Evolutionary conservation across 2,329 filamentous ascomycete genomes (phyloP).

Genomic region (Penicillium sp.): DNA sequence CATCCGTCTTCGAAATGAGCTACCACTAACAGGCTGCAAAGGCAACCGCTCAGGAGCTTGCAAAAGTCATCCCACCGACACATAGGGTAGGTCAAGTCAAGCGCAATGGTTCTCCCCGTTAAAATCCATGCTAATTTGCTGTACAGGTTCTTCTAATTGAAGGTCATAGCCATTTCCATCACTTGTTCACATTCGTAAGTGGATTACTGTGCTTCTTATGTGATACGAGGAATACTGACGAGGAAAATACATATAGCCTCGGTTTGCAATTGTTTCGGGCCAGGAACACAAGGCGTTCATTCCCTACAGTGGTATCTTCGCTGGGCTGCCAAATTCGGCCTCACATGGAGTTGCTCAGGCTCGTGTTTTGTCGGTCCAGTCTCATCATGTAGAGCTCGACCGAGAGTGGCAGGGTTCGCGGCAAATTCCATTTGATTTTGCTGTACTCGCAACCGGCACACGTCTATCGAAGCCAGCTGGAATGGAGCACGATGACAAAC

Average conservation of each 20-base stretch:
- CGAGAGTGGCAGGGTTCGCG: constrained; percentile 34
- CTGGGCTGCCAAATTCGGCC: constrained; percentile 18
- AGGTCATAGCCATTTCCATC: constrained; percentile 36
- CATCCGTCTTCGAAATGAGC: not conserved
- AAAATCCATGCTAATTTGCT: not conserved
- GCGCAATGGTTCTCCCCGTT: not conserved
- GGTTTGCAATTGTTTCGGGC: constrained; percentile 32
- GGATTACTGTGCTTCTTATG: too few relatives aligned
- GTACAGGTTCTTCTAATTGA: constrained; percentile 32
- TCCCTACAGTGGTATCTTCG: constrained; percentile 32
- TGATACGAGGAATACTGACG: too few relatives aligned
- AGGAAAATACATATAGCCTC: constrained; percentile 19
- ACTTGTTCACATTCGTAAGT: constrained; percentile 35
- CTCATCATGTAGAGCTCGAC: constrained; percentile 29
- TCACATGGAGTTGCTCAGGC: constrained; percentile 31
- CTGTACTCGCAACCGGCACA: constrained; percentile 34
- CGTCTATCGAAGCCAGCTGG: constrained; percentile 31
- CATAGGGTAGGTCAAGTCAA: constrained; percentile 26
- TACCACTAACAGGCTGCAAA: constrained; percentile 12
- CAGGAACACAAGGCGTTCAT: constrained; percentile 39
- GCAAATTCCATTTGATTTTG: constrained; percentile 32
- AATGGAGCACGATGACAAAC: constrained; percentile 34
- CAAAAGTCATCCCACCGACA: constrained; percentile 31
- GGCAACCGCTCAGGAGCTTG: constrained; percentile 35
- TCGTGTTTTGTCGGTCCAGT: constrained; percentile 29